Conservation (phyloP, 1,284 basidiomycete genomes). For the Boletus smithii region DNA sequence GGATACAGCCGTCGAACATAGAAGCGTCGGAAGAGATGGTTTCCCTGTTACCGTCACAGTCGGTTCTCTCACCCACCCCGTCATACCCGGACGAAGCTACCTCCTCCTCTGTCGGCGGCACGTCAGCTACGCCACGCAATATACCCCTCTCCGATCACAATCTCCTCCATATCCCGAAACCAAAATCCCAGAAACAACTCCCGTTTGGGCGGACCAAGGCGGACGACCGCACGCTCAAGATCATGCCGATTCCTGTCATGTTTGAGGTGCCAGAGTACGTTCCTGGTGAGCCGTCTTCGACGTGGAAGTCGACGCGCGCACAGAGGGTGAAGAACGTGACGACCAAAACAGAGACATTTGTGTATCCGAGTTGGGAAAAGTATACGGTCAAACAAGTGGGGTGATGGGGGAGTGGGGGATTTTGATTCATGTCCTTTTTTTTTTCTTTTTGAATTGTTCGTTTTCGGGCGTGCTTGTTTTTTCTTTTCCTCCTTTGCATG, state of each 20-base stretch:
- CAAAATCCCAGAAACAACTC: conserved; percentile 41
- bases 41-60: conserved; percentile 38
- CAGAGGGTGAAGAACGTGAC: conserved; percentile 38
- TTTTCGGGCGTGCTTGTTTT: too few relatives aligned
- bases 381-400: conserved; percentile 49
- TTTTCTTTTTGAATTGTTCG: too few relatives aligned
- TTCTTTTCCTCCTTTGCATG: too few relatives aligned
- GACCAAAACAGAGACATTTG: conserved; percentile 44
- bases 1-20: conserved; percentile 54
- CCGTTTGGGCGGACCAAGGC: conserved; percentile 47
- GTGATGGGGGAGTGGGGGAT: conserved; percentile 13
- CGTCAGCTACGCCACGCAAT: conserved; percentile 14
- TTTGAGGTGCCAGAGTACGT: conserved; percentile 38
- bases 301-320: conserved; percentile 24
- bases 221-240: conserved; percentile 53
- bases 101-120: conserved; percentile 25
- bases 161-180: conserved; percentile 33
- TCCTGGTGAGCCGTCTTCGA: conserved; percentile 18
- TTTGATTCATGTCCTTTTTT: too few relatives aligned
- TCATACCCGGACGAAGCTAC: conserved; percentile 24
- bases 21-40: conserved; percentile 57
- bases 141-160: conserved; percentile 16
- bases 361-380: conserved; percentile 60
- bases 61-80: conserved; percentile 19
- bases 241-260: conserved; percentile 43